These are phyloP conservation scores for Urostyla sp. DNA, from an alignment of 73 alveolate species.

Conservation along the genomic window DNA sequence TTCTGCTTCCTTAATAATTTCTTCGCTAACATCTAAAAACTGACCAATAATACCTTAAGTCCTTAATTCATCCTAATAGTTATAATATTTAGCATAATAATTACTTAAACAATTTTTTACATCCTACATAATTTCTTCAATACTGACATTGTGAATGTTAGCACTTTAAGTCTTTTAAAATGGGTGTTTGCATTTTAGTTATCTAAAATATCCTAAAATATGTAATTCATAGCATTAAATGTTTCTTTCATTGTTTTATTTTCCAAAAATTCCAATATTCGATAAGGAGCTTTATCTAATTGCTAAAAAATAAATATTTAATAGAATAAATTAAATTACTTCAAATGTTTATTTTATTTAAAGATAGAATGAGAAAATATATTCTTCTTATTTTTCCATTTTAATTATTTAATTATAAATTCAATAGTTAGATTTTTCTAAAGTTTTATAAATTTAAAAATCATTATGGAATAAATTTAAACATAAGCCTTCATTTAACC, in stretches of 20 bases:
- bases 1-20: constrained; percentile 8
- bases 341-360: constrained; percentile 35
- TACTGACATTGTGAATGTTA: constrained; percentile 1
- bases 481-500: neutral
- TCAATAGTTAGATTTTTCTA: neutral
- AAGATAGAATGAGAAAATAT: constrained; percentile 13
- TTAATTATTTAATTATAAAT: neutral
- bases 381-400: constrained; percentile 44
- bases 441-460: neutral
- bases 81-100: neutral
- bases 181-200: constrained; percentile 22
- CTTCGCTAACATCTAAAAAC: constrained; percentile 8
- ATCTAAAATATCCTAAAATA: constrained; percentile 43
- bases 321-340: neutral
- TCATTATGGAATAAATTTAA: neutral
- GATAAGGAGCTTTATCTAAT: constrained; percentile 52
- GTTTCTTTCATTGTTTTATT: constrained; percentile 39
- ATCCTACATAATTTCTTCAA: constrained; percentile 50
- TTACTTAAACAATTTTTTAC: constrained; percentile 26
- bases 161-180: constrained; percentile 27
- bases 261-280: constrained; percentile 48
- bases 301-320: neutral
- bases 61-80: constrained; percentile 22
- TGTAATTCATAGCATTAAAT: constrained; percentile 26
- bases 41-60: constrained; percentile 13